Conservation (phyloP, 176 grass and related monocot genomes). For the Carex pumila region DNA sequence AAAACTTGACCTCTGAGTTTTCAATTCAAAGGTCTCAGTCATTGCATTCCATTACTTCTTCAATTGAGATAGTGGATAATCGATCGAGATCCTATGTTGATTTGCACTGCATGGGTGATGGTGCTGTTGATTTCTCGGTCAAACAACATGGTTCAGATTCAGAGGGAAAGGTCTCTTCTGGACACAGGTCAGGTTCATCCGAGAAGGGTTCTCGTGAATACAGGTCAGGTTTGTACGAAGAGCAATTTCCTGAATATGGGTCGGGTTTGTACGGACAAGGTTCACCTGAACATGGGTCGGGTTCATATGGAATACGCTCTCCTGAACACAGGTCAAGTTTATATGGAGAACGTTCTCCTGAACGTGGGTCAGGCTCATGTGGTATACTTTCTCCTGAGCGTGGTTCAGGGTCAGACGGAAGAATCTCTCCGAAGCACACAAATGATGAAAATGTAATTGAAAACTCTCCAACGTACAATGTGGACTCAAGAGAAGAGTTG, state of each 20-base stretch:
- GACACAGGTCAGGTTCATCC: conserved; percentile 9
- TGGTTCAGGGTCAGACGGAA: neutral
- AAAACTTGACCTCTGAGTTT: neutral
- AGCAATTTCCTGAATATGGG: neutral
- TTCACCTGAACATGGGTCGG: neutral
- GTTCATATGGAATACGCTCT: neutral
- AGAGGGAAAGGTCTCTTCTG: conserved; percentile 6
- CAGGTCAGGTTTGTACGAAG: neutral
- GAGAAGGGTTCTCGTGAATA: neutral
- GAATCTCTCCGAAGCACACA: neutral
- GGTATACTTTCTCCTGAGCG: neutral
- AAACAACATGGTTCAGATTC: conserved; percentile 22
- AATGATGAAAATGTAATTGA: neutral
- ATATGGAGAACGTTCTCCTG: neutral
- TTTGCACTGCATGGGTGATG: neutral
- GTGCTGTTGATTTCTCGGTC: neutral
- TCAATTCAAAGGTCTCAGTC: neutral
- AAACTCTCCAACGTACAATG: neutral
- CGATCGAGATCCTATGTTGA: conserved; percentile 14
- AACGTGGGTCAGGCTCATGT: neutral
- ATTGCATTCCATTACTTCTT: neutral
- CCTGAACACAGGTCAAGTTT: neutral
- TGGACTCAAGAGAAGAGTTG: conserved; percentile 27
- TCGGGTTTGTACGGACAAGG: neutral
- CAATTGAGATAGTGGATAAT: neutral